Evolutionary conservation across 148 eudicot genomes (phyloP).

Genomic region (Spergularia bocconei): DNA sequence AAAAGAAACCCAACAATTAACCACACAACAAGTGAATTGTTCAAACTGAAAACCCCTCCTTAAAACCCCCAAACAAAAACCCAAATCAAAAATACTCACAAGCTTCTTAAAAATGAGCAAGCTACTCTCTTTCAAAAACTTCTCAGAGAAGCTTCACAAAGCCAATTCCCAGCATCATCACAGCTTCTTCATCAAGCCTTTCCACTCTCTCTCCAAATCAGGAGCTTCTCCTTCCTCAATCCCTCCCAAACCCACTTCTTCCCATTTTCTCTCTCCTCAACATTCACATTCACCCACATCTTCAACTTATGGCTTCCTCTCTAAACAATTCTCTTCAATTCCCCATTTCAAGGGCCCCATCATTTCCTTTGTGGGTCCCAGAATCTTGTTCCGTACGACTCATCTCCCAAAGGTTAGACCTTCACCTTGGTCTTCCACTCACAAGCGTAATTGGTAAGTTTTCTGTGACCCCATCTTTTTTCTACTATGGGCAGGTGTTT

Average conservation of each 20-base stretch:
- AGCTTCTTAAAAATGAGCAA: constrained; percentile 40
- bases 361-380: constrained; percentile 24
- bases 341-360: constrained; percentile 31
- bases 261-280: neutral
- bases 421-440: constrained; percentile 23
- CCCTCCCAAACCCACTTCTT: neutral
- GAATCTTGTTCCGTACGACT: constrained; percentile 12
- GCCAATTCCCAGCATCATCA: constrained; percentile 4
- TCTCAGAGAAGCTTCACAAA: constrained; percentile 34
- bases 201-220: constrained; percentile 23
- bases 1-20: too few species aligned
- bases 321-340: constrained; percentile 26
- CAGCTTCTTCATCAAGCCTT: neutral
- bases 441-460: constrained; percentile 37
- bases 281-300: constrained; percentile 23
- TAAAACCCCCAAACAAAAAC: neutral
- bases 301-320: constrained; percentile 31
- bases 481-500: neutral
- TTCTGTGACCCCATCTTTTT: neutral
- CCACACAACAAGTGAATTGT: too few species aligned
- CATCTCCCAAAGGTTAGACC: constrained; percentile 22
- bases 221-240: neutral
- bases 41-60: neutral
- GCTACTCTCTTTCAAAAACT: constrained; percentile 30
- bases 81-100: neutral